A percentile compares a stretch with the other conserved stretches of the same genome.
These are phyloP conservation scores for Crithidia mellificae DNA, from an alignment of 208 protist species.

Conservation along the genomic window DNA sequence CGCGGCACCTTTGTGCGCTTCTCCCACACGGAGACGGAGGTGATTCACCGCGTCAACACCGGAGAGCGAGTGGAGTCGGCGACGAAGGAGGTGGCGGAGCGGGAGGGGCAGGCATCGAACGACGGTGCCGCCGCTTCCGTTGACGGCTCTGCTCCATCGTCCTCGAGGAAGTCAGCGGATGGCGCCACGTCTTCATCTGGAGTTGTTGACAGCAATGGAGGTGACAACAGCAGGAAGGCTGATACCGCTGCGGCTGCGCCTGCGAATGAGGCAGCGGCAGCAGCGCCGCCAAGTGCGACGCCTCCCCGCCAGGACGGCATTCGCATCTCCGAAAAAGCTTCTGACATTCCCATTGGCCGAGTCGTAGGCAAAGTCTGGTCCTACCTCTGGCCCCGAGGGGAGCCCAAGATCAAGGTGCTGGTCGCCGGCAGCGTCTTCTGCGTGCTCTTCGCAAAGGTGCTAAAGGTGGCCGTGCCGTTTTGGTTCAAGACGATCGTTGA, in stretches of 20 bases:
- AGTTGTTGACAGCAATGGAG: not conserved
- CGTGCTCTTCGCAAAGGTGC: conserved; percentile 77
- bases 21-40: conserved; percentile 16
- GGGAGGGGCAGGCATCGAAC: not conserved
- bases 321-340: conserved; percentile 41
- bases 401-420: conserved; percentile 62
- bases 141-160: not conserved
- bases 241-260: no score
- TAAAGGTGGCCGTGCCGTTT: conserved; percentile 90
- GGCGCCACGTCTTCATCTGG: not conserved
- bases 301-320: conserved; percentile 44
- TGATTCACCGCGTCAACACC: conserved; percentile 16
- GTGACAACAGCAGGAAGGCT: no score
- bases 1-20: conserved; percentile 20
- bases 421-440: conserved; percentile 78
- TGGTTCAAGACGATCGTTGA: conserved; percentile 92
- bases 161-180: not conserved
- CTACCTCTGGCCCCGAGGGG: conserved; percentile 82
- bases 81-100: not conserved
- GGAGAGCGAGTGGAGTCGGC: conserved; percentile 17
- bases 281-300: not conserved
- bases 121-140: not conserved
- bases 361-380: conserved; percentile 75
- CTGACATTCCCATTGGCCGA: conserved; percentile 69
- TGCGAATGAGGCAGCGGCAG: not conserved